These are phyloP conservation scores for Apophysomyces trapeziformis DNA, from an alignment of 371 early-diverging fungal species.

Conservation along the genomic window DNA sequence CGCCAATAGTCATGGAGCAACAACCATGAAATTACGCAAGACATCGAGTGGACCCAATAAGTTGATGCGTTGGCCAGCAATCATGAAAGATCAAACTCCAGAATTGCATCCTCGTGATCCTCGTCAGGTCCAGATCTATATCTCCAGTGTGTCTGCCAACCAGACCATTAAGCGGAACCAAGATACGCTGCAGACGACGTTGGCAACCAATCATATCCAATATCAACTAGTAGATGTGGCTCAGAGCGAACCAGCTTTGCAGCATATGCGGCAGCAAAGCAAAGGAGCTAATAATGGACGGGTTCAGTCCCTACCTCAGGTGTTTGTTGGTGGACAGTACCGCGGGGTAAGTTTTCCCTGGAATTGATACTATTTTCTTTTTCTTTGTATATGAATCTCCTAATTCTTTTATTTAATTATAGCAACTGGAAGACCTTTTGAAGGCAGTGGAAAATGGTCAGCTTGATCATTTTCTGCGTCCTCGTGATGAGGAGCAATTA, in stretches of 20 bases:
- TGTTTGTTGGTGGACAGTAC: conserved; percentile 48
- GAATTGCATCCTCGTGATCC: conserved; percentile 32
- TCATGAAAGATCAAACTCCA: conserved; percentile 16
- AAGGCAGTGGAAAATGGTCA: conserved; percentile 13
- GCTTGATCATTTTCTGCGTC: conserved; percentile 13
- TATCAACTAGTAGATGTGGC: conserved; percentile 45
- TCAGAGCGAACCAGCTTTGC: conserved; percentile 40
- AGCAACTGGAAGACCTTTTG: conserved; percentile 24
- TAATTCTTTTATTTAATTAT: not conserved
- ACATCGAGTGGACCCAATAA: conserved; percentile 25
- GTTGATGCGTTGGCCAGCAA: conserved; percentile 23
- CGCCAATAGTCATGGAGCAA: conserved; percentile 21
- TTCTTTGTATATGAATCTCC: not conserved
- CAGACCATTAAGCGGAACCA: conserved; percentile 37
- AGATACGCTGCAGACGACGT: conserved; percentile 25
- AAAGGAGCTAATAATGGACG: conserved; percentile 21
- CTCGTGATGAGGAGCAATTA: conserved; percentile 13
- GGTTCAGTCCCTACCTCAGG: conserved; percentile 35
- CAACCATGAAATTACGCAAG: conserved; percentile 20
- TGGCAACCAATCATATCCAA: conserved; percentile 24
- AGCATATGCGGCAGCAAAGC: conserved; percentile 37
- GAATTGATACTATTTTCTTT: not conserved
- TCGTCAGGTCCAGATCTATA: conserved; percentile 35
- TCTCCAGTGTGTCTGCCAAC: conserved; percentile 40
- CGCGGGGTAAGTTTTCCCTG: conserved; percentile 33